Conservation (phyloP, 176 grass and related monocot species). For the Thalia dealbata region DNA sequence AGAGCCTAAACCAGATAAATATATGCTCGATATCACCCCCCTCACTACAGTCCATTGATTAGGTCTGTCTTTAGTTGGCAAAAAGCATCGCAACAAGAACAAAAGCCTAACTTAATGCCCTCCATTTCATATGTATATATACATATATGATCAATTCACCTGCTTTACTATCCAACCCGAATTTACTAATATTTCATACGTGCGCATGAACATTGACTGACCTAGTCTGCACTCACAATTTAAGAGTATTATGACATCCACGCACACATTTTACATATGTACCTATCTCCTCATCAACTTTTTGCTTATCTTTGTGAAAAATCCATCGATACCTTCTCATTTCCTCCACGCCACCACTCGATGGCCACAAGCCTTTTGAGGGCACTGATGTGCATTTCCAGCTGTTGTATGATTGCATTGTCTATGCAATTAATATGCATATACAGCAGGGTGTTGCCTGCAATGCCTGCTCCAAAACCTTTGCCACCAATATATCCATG, state of each 20-base stretch:
- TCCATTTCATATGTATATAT: background rate
- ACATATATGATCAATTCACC: background rate
- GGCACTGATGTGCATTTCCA: background rate
- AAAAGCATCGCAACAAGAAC: background rate
- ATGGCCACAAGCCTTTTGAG: too few relatives aligned
- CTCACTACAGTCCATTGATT: background rate
- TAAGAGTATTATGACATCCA: too few relatives aligned
- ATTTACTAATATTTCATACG: background rate
- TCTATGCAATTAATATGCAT: background rate
- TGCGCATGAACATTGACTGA: too few relatives aligned
- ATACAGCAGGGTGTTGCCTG: background rate
- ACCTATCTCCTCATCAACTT: too few relatives aligned
- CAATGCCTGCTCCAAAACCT: background rate
- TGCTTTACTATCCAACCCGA: background rate
- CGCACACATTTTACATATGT: too few relatives aligned
- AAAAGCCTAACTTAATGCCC: background rate
- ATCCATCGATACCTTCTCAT: too few relatives aligned
- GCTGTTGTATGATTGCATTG: background rate
- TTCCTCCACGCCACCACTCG: too few relatives aligned
- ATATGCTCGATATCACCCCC: too few relatives aligned
- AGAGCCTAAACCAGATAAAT: background rate
- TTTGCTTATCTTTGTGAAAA: too few relatives aligned
- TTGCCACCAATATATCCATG: background rate
- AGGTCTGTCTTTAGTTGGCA: constrained; percentile 3
- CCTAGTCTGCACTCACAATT: too few relatives aligned